Evolutionary conservation across 345 rosid species (phyloP).

Genomic region (Balakata baccata): DNA sequence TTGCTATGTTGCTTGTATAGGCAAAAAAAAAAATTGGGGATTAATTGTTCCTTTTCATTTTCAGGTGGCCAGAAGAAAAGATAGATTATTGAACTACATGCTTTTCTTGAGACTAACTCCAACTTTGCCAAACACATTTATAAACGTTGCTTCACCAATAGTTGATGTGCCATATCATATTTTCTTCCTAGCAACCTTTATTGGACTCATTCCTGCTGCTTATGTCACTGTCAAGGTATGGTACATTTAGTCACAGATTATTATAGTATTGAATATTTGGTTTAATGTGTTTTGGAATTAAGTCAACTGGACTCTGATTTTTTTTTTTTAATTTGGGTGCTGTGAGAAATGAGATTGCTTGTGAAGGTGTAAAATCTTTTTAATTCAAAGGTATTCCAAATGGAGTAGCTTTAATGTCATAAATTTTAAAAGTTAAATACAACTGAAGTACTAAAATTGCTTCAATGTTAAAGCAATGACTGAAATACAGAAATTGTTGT

Average conservation of each 20-base stretch:
- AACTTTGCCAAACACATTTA: constrained; percentile 84
- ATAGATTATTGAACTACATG: constrained; percentile 74
- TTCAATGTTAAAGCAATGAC: background rate
- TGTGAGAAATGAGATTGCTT: background rate
- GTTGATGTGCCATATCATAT: constrained; percentile 87
- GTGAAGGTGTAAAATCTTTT: background rate
- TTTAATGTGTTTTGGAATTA: constrained; percentile 28
- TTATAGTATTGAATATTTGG: background rate
- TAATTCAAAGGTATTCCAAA: background rate
- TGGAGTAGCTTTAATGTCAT: background rate
- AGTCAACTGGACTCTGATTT: background rate
- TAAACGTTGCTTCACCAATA: constrained; percentile 89
- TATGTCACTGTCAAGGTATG: constrained; percentile 84
- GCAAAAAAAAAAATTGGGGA: constrained; percentile 1
- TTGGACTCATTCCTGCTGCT: constrained; percentile 91
- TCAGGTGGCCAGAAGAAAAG: constrained; percentile 78
- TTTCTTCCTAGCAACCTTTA: constrained; percentile 71
- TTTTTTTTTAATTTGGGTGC: background rate
- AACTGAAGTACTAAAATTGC: background rate
- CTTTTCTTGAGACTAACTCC: constrained; percentile 88
- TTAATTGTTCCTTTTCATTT: constrained; percentile 16
- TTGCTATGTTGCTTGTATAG: background rate
- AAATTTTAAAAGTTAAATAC: background rate
- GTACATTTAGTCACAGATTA: background rate
- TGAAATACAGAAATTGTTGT: background rate